phyloP scores from a whole-genome alignment of 192 early-diverging fungal genomes.

The Spinellus fusiger region DNA sequence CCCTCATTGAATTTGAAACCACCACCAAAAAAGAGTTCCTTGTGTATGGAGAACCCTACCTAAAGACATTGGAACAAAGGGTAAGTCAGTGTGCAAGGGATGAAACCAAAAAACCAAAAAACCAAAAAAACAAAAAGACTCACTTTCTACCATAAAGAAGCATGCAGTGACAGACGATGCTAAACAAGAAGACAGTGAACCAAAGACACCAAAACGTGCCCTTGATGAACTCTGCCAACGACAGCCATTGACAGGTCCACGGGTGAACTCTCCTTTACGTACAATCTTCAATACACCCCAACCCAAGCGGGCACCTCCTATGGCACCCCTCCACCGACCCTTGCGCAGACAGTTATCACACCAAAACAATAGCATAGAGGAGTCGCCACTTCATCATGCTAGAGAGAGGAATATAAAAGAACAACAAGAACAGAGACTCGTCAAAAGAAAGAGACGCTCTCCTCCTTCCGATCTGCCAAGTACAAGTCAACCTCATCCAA shows the following conservation, averaged over 20 bases:
- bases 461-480: no score
- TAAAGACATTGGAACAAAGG: conserved; percentile 3
- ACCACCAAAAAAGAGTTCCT: conserved; percentile 32
- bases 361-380: neutral
- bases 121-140: neutral
- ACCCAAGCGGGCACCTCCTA: neutral
- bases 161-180: neutral
- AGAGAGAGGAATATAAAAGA: conserved; percentile 7
- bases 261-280: neutral
- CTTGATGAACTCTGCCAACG: neutral
- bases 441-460: neutral
- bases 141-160: neutral
- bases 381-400: conserved; percentile 2
- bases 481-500: no score
- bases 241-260: conserved; percentile 11
- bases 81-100: conserved; percentile 2
- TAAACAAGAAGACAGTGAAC: neutral
- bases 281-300: conserved; percentile 19
- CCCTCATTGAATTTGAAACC: conserved; percentile 33
- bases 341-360: neutral
- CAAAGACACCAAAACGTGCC: conserved; percentile 15
- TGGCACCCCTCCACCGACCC: neutral
- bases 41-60: conserved; percentile 39
- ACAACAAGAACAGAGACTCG: neutral
- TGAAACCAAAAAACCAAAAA: neutral